Percentiles rank a stretch among this genome's conserved stretches.
Conservation (phyloP, 257 asterid genomes). For the Misopates orontium region DNA sequence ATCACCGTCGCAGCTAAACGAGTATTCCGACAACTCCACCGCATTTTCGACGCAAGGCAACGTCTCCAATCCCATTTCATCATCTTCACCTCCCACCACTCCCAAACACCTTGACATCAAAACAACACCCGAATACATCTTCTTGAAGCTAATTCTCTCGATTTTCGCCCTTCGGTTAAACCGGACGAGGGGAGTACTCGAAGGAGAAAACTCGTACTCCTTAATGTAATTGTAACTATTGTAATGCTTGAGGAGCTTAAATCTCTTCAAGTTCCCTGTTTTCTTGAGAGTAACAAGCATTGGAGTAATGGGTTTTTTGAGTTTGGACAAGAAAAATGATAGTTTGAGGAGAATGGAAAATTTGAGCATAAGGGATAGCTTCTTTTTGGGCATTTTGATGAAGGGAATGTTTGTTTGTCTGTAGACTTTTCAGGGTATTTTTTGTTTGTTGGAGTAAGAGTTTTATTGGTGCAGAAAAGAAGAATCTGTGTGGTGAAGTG, state of each 20-base stretch:
- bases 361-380: conserved; percentile 43
- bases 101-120: conserved; percentile 47
- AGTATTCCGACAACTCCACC: conserved; percentile 27
- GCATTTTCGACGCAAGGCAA: conserved; percentile 24
- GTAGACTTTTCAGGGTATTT: conserved; percentile 1
- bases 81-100: conserved; percentile 9
- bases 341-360: conserved; percentile 37
- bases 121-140: conserved; percentile 32
- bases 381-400: conserved; percentile 49
- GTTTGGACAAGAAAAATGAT: conserved; percentile 47
- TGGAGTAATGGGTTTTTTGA: conserved; percentile 45
- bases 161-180: conserved; percentile 31
- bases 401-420: conserved; percentile 18
- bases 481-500: conserved; percentile 21
- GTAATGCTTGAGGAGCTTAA: conserved; percentile 35
- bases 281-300: conserved; percentile 39
- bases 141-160: conserved; percentile 33
- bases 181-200: conserved; percentile 48
- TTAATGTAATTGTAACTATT: conserved; percentile 42
- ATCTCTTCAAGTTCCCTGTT: conserved; percentile 33
- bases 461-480: conserved; percentile 28
- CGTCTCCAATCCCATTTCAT: conserved; percentile 29
- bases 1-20: conserved; percentile 35
- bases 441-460: conserved; percentile 4
- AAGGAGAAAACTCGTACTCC: conserved; percentile 71